Percentiles rank a stretch among this genome's conserved stretches.
phyloP scores from a whole-genome alignment of 805 yeast species.

The Spathaspora arborariae region DNA sequence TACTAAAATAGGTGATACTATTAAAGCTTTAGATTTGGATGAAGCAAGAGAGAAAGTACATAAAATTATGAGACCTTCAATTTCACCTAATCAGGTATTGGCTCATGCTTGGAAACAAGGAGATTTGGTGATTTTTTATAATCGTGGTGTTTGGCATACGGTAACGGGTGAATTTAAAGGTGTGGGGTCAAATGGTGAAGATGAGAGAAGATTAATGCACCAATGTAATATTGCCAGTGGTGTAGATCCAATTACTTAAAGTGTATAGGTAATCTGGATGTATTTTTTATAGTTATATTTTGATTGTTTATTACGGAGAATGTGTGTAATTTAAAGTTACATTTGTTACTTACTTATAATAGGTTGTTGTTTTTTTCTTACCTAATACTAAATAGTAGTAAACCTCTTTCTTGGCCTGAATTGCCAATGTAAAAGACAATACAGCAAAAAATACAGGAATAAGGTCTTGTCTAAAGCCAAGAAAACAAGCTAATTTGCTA shows the following conservation, averaged over 20 bases:
- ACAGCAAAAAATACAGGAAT: too few species aligned
- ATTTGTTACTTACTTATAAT: too few species aligned
- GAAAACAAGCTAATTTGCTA: too few species aligned
- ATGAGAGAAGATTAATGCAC: constrained; percentile 84
- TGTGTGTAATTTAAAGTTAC: too few species aligned
- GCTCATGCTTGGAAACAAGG: constrained; percentile 83
- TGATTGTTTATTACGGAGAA: not conserved
- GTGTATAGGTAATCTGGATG: not conserved
- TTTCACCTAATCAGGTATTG: constrained; percentile 67
- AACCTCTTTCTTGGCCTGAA: too few species aligned
- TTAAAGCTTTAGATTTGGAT: constrained; percentile 50
- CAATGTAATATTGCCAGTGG: constrained; percentile 92
- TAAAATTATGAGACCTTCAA: constrained; percentile 80
- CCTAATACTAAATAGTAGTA: too few species aligned
- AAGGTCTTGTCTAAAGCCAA: too few species aligned
- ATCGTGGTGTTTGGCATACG: constrained; percentile 88
- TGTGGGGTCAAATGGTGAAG: constrained; percentile 40
- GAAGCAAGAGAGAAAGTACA: constrained; percentile 74
- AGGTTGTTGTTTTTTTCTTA: too few species aligned
- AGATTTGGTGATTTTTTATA: constrained; percentile 81
- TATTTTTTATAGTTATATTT: too few species aligned
- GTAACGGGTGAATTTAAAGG: constrained; percentile 82
- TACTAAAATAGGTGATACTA: constrained; percentile 49
- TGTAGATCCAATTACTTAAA: constrained; percentile 47
- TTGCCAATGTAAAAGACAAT: too few species aligned